These are phyloP conservation scores for Albizia julibrissin DNA, from an alignment of 306 rosid species.

Conservation along the genomic window DNA sequence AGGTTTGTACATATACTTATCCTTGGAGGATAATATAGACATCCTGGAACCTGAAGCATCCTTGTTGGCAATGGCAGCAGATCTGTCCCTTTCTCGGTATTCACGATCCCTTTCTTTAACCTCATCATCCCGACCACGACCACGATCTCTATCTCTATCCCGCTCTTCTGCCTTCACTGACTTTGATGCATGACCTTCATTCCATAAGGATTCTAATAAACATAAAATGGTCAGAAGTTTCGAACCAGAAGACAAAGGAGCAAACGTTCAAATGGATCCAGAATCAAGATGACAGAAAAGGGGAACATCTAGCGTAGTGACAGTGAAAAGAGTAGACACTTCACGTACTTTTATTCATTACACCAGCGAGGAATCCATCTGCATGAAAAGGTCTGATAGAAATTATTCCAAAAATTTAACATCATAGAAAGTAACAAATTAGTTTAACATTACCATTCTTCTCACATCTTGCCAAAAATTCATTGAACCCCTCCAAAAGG, in stretches of 20 bases:
- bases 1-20: constrained; percentile 83
- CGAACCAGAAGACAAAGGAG: constrained; percentile 23
- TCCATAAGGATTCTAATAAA: constrained; percentile 78
- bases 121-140: constrained; percentile 69
- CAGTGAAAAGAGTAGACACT: constrained; percentile 32
- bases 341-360: constrained; percentile 93
- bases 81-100: constrained; percentile 73
- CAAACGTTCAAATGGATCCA: constrained; percentile 22
- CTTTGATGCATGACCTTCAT: constrained; percentile 68
- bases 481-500: constrained; percentile 87
- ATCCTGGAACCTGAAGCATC: constrained; percentile 70
- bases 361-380: constrained; percentile 99
- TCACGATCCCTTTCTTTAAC: constrained; percentile 81
- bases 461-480: constrained; percentile 86
- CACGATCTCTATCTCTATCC: constrained; percentile 67
- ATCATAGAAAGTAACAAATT: constrained; percentile 33
- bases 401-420: constrained; percentile 20
- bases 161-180: constrained; percentile 75
- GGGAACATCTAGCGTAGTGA: constrained; percentile 25
- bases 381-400: constrained; percentile 61
- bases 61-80: constrained; percentile 51
- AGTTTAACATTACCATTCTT: constrained; percentile 73
- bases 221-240: constrained; percentile 24
- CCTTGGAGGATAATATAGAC: constrained; percentile 73
- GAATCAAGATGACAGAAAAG: constrained; percentile 18